These are phyloP conservation scores for Linderniella brevidens DNA, from an alignment of 257 asterid species.

Conservation along the genomic window DNA sequence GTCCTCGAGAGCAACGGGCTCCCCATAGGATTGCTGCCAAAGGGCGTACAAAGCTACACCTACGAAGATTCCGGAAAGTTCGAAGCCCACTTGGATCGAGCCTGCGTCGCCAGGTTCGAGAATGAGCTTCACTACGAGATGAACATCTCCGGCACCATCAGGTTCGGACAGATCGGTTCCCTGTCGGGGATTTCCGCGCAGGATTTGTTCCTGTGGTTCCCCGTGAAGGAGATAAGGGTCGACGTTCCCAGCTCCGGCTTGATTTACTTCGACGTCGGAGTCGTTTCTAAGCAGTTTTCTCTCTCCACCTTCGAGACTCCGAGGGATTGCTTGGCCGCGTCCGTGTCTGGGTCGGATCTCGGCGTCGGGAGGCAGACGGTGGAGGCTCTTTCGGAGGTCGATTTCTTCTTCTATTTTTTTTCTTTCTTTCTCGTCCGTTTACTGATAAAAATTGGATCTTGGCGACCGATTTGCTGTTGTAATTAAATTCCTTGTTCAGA, in stretches of 20 bases:
- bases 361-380: conserved; percentile 16
- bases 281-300: conserved; percentile 88
- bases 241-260: conserved; percentile 81
- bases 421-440: not conserved
- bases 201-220: conserved; percentile 93
- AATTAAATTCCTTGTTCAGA: too few species aligned
- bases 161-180: conserved; percentile 47
- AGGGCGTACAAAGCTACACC: conserved; percentile 59
- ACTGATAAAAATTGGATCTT: too few species aligned
- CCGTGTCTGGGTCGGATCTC: conserved; percentile 38
- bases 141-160: conserved; percentile 47
- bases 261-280: conserved; percentile 88
- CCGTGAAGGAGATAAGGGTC: conserved; percentile 73
- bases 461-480: too few species aligned
- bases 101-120: conserved; percentile 85
- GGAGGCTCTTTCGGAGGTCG: conserved; percentile 32
- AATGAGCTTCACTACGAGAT: conserved; percentile 60
- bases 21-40: conserved; percentile 84
- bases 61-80: conserved; percentile 49
- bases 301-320: conserved; percentile 78
- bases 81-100: conserved; percentile 54
- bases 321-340: conserved; percentile 60
- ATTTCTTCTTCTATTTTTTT: not conserved
- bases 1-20: conserved; percentile 46
- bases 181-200: conserved; percentile 79